Evolutionary conservation across 2,329 filamentous ascomycete species (phyloP), one percentile per base, ranked within the genome.

Genomic region (Sclerotiophoma versabilis): DNA sequence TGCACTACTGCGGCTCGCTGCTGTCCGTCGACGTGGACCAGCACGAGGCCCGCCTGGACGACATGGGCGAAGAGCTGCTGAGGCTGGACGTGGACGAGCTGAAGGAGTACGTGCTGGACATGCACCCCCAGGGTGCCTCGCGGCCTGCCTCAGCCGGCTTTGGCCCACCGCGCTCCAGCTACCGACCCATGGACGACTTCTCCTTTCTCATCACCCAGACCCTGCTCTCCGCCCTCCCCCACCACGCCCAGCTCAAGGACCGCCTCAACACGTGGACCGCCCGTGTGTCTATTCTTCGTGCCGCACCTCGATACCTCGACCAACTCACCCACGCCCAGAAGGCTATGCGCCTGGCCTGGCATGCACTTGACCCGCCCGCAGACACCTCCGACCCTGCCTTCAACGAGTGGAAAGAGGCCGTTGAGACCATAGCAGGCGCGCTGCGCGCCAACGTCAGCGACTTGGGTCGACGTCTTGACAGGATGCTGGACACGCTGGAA

Each of bases 121-220:
- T 90, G 66, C 90, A 96, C 89, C 71, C 70, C 73, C 81, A 59
- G 66, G 77, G 66, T 50, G 74, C 70, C 38, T 76, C 75, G 38
- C 71, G 72, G 79, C 84, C 77, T 34, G 71, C 76, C 14, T 81
- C 79, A 42, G 76, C 70, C 23, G 69, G 72, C 57, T 69, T 72
- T 54, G 68, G 60, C 27, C 64, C 64, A 4, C 58, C 26, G 19
- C 66, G 70, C 39, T 66, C 65, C 25, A 78, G 80, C 34, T 90
- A 90, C 74, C 84, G 84, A 58, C 87, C 84, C 57, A 85, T 98
- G 80, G 92, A 95, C 65, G 95, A 98, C 73, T 86, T 96, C 66
- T 93, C 92, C 8, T 91, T 93, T 20, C 83, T 98, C 39, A 84
- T 98, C 51, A 97, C 95, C 1, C 91, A 93, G 23, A 96, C 93